These are phyloP conservation scores for Rhizoctonia solani DNA, from an alignment of 1,284 basidiomycete genomes.

Conservation along the genomic window DNA sequence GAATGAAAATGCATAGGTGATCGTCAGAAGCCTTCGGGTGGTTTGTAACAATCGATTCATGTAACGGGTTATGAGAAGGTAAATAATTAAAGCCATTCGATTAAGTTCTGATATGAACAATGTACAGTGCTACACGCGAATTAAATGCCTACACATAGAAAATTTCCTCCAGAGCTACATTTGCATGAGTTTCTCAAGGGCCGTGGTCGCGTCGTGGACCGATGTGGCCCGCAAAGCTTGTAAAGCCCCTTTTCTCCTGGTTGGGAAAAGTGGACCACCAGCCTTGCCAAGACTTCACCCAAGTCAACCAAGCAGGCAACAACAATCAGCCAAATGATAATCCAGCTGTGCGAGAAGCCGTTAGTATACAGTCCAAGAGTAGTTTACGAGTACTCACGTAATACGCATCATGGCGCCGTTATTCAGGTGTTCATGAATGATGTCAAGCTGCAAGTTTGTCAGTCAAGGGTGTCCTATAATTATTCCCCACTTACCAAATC, in stretches of 20 bases:
- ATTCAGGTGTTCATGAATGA: conserved; percentile 93
- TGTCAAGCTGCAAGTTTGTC: conserved; percentile 64
- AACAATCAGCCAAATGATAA: conserved; percentile 93
- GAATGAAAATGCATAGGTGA: background rate
- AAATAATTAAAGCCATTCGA: background rate
- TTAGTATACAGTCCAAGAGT: background rate
- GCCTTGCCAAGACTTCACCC: conserved; percentile 83
- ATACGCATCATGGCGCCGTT: conserved; percentile 91
- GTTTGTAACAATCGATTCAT: too few species aligned
- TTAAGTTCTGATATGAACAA: background rate
- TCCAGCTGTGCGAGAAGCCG: conserved; percentile 55
- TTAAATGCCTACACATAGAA: background rate
- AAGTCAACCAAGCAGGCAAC: conserved; percentile 83
- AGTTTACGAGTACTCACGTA: conserved; percentile 48
- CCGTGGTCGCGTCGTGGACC: conserved; percentile 16
- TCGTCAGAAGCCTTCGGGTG: background rate
- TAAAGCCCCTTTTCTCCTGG: conserved; percentile 38
- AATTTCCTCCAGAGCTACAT: background rate
- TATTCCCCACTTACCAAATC: conserved; percentile 68
- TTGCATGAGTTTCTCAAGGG: conserved; percentile 12
- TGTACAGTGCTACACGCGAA: conserved; percentile 4
- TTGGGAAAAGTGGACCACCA: conserved; percentile 60
- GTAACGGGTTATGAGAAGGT: background rate
- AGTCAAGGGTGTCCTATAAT: conserved; percentile 36
- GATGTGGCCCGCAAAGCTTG: background rate